phyloP scores from a whole-genome alignment of 202 grass and related monocot species.

The Schoenoplectus triqueter region DNA sequence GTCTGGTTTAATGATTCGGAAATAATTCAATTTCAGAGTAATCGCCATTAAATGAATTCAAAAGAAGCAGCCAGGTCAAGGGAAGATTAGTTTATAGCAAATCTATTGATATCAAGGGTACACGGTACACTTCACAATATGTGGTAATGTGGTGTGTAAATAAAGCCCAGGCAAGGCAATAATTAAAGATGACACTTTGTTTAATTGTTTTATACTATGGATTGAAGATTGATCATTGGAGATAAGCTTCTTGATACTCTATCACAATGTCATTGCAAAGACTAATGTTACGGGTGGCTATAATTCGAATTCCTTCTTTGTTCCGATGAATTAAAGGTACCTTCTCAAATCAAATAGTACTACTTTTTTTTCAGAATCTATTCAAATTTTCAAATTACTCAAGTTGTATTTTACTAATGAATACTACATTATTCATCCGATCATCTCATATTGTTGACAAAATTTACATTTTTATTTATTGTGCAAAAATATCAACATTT shows the following conservation, averaged over 20 bases:
- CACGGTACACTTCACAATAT: neutral
- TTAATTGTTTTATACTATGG: neutral
- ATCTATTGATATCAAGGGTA: neutral
- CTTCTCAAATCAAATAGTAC: too few species aligned
- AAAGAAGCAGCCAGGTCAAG: neutral
- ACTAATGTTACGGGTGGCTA: neutral
- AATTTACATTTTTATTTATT: neutral
- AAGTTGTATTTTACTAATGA: too few species aligned
- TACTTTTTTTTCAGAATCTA: neutral
- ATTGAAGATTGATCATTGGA: neutral
- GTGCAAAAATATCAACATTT: too few species aligned
- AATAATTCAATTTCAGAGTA: slow-evolving; percentile 17
- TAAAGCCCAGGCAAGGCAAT: neutral
- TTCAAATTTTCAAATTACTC: neutral
- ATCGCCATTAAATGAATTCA: neutral
- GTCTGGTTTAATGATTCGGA: neutral
- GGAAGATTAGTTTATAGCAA: neutral
- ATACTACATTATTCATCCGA: neutral
- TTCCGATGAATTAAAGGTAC: neutral
- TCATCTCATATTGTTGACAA: neutral
- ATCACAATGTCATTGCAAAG: neutral
- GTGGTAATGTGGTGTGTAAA: neutral
- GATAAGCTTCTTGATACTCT: neutral
- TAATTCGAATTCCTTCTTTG: neutral
- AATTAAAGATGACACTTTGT: neutral